Conservation (phyloP, 1,284 basidiomycete genomes). For the Leccinum huronense region DNA sequence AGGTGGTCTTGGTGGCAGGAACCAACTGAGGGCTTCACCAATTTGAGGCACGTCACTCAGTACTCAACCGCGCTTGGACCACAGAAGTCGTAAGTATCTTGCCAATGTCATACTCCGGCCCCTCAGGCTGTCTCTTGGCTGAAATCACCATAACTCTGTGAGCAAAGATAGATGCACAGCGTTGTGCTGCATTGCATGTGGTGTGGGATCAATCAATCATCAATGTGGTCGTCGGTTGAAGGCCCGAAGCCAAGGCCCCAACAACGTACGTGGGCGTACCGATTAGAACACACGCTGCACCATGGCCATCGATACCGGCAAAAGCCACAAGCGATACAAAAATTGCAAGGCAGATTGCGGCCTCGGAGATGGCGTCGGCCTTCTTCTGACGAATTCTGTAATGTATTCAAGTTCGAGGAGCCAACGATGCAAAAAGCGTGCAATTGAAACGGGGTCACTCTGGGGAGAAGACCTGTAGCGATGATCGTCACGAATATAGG, state of each 20-base stretch:
- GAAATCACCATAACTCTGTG: not conserved
- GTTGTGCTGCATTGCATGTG: conserved; percentile 30
- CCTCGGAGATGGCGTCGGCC: conserved; percentile 23
- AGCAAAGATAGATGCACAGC: conserved; percentile 19
- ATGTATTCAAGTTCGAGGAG: conserved; percentile 26
- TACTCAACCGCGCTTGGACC: not conserved
- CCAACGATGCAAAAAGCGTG: conserved; percentile 13
- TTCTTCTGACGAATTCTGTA: conserved; percentile 16
- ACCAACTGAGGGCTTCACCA: not conserved
- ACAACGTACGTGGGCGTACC: conserved; percentile 20
- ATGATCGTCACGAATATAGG: conserved; percentile 5
- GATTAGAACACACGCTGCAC: not conserved
- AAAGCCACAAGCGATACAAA: conserved; percentile 16
- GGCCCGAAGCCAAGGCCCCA: conserved; percentile 17
- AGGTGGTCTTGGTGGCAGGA: not conserved
- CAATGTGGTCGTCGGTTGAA: conserved; percentile 22
- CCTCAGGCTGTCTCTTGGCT: not conserved
- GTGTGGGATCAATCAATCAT: conserved; percentile 31
- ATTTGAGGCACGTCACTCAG: not conserved
- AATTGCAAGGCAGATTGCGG: conserved; percentile 20
- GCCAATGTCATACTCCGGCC: not conserved
- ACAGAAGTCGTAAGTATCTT: conserved; percentile 19
- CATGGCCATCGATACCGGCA: conserved; percentile 10
- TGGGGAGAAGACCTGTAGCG: conserved; percentile 12
- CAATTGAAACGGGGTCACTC: conserved; percentile 19